Percentiles rank a stretch among this genome's conserved stretches.
These are phyloP conservation scores for Arxiozyma telluris DNA, from an alignment of 1,139 yeast genomes.

Conservation along the genomic window DNA sequence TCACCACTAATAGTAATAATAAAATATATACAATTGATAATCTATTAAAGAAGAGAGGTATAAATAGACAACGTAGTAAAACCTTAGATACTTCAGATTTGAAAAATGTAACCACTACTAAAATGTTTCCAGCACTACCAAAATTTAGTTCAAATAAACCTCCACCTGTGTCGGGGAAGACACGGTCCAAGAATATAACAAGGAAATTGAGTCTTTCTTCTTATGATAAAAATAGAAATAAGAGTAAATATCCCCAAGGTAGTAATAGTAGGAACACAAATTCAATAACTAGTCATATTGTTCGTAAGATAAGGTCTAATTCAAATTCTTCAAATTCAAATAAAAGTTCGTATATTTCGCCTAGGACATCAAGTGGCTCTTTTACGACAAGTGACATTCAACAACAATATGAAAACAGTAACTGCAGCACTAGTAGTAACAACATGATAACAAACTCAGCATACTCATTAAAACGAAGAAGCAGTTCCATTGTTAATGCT, in stretches of 20 bases:
- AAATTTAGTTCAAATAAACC: conserved; percentile 3
- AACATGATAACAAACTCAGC: conserved; percentile 3
- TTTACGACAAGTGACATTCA: neutral
- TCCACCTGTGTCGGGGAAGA: conserved; percentile 5
- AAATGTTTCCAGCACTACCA: neutral
- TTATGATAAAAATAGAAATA: neutral
- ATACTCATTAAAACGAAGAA: conserved; percentile 23
- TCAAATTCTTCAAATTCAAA: conserved; percentile 1
- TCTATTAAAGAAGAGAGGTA: conserved; percentile 3
- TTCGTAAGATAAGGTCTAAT: neutral
- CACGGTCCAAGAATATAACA: conserved; percentile 1
- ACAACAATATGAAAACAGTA: neutral
- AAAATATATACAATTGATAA: neutral
- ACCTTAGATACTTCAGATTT: conserved; percentile 25
- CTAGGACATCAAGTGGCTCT: conserved; percentile 5
- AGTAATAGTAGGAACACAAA: neutral
- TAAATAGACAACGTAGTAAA: conserved; percentile 25
- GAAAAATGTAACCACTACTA: conserved; percentile 3
- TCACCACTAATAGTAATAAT: neutral
- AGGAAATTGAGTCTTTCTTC: conserved; percentile 3
- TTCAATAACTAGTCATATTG: neutral
- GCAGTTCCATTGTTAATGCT: conserved; percentile 32
- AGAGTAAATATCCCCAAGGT: neutral
- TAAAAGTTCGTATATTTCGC: conserved; percentile 2
- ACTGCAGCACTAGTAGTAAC: conserved; percentile 1